Evolutionary conservation across 2,329 filamentous ascomycete species (phyloP).

Genomic region (Penicillium rolfsii): DNA sequence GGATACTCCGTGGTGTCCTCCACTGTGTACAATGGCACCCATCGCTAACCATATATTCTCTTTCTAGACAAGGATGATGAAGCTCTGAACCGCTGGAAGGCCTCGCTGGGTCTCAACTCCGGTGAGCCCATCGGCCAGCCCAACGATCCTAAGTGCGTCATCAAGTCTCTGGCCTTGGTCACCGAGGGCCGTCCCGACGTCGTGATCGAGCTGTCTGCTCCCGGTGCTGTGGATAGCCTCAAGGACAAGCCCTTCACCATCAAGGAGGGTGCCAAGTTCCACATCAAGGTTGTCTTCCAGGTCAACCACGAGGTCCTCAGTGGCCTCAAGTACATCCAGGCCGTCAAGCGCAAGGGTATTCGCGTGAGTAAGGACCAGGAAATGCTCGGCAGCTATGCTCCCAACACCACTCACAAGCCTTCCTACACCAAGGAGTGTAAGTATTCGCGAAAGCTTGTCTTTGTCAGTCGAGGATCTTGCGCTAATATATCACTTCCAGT

Average conservation of each 20-base stretch:
- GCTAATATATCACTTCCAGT: slow-evolving; percentile 56
- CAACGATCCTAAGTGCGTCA: slow-evolving; percentile 88
- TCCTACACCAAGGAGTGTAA: slow-evolving; percentile 90
- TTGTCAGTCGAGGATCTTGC: background rate
- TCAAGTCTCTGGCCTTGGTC: slow-evolving; percentile 86
- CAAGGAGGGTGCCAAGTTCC: slow-evolving; percentile 92
- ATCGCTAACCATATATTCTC: background rate
- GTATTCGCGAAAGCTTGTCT: slow-evolving; percentile 35
- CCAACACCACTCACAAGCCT: slow-evolving; percentile 85
- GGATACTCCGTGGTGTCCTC: slow-evolving; percentile 6
- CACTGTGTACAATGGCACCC: slow-evolving; percentile 27
- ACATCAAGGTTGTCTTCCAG: slow-evolving; percentile 91
- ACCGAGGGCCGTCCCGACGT: slow-evolving; percentile 81
- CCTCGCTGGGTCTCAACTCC: slow-evolving; percentile 82
- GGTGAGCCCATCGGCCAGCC: slow-evolving; percentile 73
- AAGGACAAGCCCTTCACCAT: slow-evolving; percentile 95
- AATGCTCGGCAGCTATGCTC: slow-evolving; percentile 97
- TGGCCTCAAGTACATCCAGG: slow-evolving; percentile 93
- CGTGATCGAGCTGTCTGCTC: slow-evolving; percentile 79
- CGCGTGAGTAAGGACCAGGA: slow-evolving; percentile 90
- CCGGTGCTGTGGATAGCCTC: slow-evolving; percentile 73
- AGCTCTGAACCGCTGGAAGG: slow-evolving; percentile 95
- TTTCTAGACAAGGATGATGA: slow-evolving; percentile 73
- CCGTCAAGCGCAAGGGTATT: slow-evolving; percentile 87
- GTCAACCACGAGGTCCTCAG: slow-evolving; percentile 96